Percentiles rank a stretch among this genome's conserved stretches.
Conservation (phyloP, 768 basidiomycete species). For the Rhodotorula paludigena region DNA sequence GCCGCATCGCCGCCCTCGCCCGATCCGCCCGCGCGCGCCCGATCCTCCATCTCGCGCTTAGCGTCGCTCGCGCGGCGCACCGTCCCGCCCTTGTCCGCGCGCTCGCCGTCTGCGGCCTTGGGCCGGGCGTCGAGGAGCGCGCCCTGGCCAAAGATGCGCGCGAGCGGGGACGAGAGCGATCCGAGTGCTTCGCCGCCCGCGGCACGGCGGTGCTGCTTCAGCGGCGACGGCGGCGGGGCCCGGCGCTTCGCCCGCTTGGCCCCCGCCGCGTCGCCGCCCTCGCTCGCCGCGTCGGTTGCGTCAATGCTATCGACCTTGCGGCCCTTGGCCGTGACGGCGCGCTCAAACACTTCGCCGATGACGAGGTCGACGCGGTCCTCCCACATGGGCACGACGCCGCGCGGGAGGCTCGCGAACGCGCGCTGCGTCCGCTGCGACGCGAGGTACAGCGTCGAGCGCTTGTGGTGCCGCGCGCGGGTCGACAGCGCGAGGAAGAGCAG, state of each 20-base stretch:
- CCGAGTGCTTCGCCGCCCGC: neutral
- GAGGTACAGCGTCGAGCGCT: neutral
- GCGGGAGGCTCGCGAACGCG: neutral
- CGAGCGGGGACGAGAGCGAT: slow-evolving; percentile 1
- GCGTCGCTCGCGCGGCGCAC: no score
- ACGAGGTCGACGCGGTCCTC: slow-evolving; percentile 10
- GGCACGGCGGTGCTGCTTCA: neutral
- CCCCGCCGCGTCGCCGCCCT: neutral
- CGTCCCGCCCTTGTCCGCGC: no score
- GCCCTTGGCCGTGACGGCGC: neutral
- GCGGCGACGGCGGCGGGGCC: neutral
- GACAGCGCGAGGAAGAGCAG: slow-evolving; percentile 28
- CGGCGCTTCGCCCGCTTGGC: neutral
- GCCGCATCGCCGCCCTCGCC: neutral
- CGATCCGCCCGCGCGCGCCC: no score
- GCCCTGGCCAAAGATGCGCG: slow-evolving; percentile 4
- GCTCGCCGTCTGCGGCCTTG: neutral
- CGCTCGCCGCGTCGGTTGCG: no score
- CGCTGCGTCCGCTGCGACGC: neutral
- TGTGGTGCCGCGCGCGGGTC: neutral
- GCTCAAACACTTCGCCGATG: slow-evolving; percentile 10
- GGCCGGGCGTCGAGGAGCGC: neutral
- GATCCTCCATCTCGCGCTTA: no score
- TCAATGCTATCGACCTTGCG: neutral
- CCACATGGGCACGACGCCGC: neutral